Evolutionary conservation across 352 stramenopile species (phyloP).

Genomic region (Phytophthora niederhauseri): DNA sequence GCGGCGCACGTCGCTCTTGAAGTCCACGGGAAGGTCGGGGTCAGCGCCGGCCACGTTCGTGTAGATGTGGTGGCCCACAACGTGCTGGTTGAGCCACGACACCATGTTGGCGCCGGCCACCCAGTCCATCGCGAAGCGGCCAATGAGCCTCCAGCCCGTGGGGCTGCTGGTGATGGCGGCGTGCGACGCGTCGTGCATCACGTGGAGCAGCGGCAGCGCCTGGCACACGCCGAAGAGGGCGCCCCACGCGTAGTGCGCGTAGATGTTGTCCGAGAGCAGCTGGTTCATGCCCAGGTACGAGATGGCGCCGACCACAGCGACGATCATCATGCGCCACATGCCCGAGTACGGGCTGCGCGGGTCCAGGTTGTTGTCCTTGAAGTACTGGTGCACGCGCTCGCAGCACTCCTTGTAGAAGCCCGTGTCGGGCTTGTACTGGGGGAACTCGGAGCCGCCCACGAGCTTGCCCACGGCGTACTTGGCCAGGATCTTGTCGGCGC

Average conservation of each 20-base stretch:
- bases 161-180: conserved; percentile 86
- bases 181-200: conserved; percentile 95
- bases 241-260: conserved; percentile 73
- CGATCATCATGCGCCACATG: conserved; percentile 88
- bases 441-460: conserved; percentile 84
- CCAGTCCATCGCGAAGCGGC: conserved; percentile 90
- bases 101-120: conserved; percentile 92
- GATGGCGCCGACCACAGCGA: conserved; percentile 67
- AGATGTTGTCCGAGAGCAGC: conserved; percentile 54
- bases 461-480: conserved; percentile 90
- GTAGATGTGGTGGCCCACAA: conserved; percentile 96
- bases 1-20: conserved; percentile 85
- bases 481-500: conserved; percentile 78
- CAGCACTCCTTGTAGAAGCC: conserved; percentile 92
- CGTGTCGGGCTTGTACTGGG: conserved; percentile 89
- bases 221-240: conserved; percentile 91
- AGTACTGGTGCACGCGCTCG: conserved; percentile 88
- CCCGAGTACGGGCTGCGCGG: conserved; percentile 80
- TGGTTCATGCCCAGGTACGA: conserved; percentile 84
- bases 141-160: conserved; percentile 75
- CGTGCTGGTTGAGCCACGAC: conserved; percentile 96
- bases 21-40: conserved; percentile 92
- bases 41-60: conserved; percentile 95
- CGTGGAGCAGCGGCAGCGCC: conserved; percentile 90
- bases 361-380: conserved; percentile 90